Evolutionary conservation across 257 asterid genomes (phyloP), one percentile per base, ranked within the genome.

Genomic region (Nicotiana undulata): DNA sequence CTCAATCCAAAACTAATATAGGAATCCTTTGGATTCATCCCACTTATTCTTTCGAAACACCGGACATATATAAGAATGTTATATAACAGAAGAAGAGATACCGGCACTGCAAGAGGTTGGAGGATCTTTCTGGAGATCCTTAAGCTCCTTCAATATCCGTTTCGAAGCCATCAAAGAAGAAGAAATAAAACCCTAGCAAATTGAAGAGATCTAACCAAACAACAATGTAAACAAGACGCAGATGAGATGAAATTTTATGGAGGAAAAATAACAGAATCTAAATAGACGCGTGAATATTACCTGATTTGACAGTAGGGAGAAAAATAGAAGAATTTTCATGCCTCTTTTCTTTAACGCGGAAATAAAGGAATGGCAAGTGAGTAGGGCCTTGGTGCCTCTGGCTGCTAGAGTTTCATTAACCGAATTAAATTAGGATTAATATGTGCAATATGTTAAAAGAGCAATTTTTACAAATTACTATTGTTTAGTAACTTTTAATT

Each of bases 101-200:
- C 78, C 78, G 18, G 78, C 78, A 10, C 78, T 72, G 58, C 78
- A 72, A 24, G 78, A 72, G 20, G 78, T 72, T 46, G 78, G 78
- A 46, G 78, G 78, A 72, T 72, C 78, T 24, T 72, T 72, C 24
- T 72, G 78, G 12, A 72, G 78, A 32, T 72, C 78, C 78, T 72
- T 72, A 16, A 72, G 60, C 59, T 72, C 78, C 60, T 72, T 72
- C 78, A 72, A 49, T 46, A 72, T 72, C 15, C 78, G 40, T 52
- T 72, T 72, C 15, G 78, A 72, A 72, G 78, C 78, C 78, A 72
- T 72, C n/a, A n/a, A 1, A 20, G 58, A 40, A 2, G 46, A 40
- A 2, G 0, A 40, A 9, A 67, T 2, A 37, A 12, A 66, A 11
- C 31, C 56, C 76, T 40, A 37, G 28, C 55, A n/a, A 40, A 67